Percentiles rank a stretch among this genome's conserved stretches.
phyloP scores from a whole-genome alignment of 1,284 basidiomycete genomes.

The Apiotrichum porosum region DNA sequence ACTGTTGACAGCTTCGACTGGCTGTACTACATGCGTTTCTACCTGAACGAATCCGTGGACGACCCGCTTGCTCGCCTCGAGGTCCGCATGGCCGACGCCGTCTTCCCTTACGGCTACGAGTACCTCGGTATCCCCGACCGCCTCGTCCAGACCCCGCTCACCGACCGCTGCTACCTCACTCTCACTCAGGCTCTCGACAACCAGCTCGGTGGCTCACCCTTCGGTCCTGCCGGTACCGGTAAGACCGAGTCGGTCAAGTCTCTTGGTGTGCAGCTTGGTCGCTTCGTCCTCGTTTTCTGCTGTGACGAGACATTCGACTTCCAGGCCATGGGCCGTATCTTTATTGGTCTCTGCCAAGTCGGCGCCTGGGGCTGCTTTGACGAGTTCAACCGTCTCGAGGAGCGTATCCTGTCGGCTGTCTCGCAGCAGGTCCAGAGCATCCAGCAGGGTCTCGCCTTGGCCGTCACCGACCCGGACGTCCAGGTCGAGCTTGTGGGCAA shows the following conservation, averaged over 20 bases:
- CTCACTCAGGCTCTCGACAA: conserved; percentile 92
- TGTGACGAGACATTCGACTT: conserved; percentile 99
- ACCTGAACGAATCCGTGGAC: conserved; percentile 66
- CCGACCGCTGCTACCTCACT: conserved; percentile 95
- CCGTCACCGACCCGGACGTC: conserved; percentile 72
- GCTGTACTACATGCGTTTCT: conserved; percentile 99
- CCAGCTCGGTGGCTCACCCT: conserved; percentile 93
- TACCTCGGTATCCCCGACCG: conserved; percentile 95
- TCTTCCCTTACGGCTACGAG: conserved; percentile 97
- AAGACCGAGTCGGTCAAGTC: conserved; percentile 99
- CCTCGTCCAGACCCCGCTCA: conserved; percentile 95
- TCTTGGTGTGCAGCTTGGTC: conserved; percentile 91
- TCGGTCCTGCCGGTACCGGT: conserved; percentile 97
- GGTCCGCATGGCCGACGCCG: conserved; percentile 84
- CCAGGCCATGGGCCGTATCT: conserved; percentile 99
- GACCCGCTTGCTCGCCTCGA: conserved; percentile 74
- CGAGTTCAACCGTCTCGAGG: conserved; percentile 96
- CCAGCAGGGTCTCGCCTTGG: conserved; percentile 82
- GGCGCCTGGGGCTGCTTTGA: conserved; percentile 99
- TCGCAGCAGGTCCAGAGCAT: conserved; percentile 99
- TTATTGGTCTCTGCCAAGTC: conserved; percentile 96
- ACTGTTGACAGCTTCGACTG: conserved; percentile 77
- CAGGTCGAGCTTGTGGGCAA: conserved; percentile 98
- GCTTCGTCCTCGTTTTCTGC: conserved; percentile 98
- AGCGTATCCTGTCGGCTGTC: conserved; percentile 94